Percentiles rank a stretch among this genome's conserved stretches.
These are phyloP conservation scores for Pichia ethanolica DNA, from an alignment of 805 yeast species.

Conservation along the genomic window DNA sequence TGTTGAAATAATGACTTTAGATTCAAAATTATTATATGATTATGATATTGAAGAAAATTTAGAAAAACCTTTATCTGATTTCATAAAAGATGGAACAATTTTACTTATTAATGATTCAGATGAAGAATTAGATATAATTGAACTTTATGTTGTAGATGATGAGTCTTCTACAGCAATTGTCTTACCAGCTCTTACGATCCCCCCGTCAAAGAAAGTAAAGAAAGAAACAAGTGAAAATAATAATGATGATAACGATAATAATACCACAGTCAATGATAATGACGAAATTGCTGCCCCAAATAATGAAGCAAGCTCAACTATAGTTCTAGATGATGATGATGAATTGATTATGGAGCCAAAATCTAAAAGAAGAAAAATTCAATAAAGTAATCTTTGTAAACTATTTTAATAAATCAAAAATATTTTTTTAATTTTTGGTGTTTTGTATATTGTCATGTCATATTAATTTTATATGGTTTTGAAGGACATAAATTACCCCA, in stretches of 20 bases:
- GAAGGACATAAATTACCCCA: no score
- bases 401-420: neutral
- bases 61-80: constrained; percentile 36
- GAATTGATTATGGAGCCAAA: constrained; percentile 10
- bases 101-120: constrained; percentile 75
- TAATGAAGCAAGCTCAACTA: neutral
- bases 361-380: neutral
- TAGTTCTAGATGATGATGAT: constrained; percentile 3
- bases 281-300: constrained; percentile 2
- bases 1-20: constrained; percentile 41
- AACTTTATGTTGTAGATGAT: constrained; percentile 39
- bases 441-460: no score
- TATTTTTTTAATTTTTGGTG: neutral
- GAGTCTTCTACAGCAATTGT: neutral
- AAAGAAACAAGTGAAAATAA: constrained; percentile 17
- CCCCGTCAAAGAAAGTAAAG: constrained; percentile 10
- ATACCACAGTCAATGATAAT: constrained; percentile 5
- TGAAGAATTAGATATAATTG: constrained; percentile 55
- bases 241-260: constrained; percentile 10
- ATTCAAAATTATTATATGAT: constrained; percentile 64
- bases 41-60: constrained; percentile 80
- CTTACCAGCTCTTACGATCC: constrained; percentile 21
- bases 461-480: no score
- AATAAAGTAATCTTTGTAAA: neutral
- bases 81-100: constrained; percentile 53